phyloP scores from a whole-genome alignment of 495 filamentous ascomycete species.

The Penicillium samsonianum region DNA sequence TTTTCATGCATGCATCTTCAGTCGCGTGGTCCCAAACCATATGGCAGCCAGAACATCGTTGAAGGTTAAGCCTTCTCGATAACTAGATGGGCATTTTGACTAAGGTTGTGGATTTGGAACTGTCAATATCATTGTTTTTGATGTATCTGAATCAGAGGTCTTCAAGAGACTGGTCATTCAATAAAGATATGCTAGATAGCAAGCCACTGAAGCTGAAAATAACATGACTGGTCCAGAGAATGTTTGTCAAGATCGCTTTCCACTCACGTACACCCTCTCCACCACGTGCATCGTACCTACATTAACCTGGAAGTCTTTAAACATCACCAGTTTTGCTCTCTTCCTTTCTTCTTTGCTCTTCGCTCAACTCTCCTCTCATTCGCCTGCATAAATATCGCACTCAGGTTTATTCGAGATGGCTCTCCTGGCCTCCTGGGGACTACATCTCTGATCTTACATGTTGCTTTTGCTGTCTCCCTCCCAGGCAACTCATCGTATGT shows the following conservation, averaged over 20 bases:
- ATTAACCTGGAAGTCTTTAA: not conserved
- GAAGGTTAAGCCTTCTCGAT: not conserved
- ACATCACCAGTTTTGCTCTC: no score
- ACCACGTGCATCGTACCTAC: not conserved
- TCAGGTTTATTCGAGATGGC: conserved; percentile 11
- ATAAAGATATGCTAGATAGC: not conserved
- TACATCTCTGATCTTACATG: not conserved
- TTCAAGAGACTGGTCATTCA: no score
- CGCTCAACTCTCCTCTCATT: not conserved
- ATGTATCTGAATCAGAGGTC: not conserved
- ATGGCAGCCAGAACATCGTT: not conserved
- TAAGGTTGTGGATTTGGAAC: not conserved
- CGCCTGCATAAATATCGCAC: not conserved
- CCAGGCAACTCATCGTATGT: conserved; percentile 49
- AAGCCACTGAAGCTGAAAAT: not conserved
- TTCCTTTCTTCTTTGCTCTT: not conserved
- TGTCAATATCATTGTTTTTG: not conserved
- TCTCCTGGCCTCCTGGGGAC: conserved; percentile 11
- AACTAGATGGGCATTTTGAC: not conserved
- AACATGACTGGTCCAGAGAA: not conserved
- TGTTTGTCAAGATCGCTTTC: not conserved
- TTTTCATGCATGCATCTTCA: not conserved
- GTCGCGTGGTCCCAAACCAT: not conserved
- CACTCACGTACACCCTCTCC: not conserved
- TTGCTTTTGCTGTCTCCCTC: conserved; percentile 9